phyloP scores from a whole-genome alignment of 768 basidiomycete species.

The Trametes villosa region DNA sequence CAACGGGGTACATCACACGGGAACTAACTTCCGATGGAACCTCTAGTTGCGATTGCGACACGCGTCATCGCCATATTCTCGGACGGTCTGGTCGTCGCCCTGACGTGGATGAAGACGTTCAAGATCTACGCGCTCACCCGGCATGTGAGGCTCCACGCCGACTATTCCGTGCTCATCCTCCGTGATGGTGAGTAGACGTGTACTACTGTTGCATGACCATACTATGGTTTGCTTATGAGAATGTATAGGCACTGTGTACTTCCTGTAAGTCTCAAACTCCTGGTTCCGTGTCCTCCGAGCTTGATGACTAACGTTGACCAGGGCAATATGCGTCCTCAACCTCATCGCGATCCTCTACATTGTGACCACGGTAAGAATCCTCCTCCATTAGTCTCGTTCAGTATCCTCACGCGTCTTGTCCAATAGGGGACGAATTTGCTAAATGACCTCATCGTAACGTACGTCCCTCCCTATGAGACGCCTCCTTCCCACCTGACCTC shows the following conservation, averaged over 20 bases:
- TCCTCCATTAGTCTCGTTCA: too few species aligned
- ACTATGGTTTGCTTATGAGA: background rate
- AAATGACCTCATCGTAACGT: constrained; percentile 23
- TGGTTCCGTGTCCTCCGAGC: too few species aligned
- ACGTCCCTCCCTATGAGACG: background rate
- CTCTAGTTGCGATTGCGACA: constrained; percentile 18
- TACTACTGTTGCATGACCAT: background rate
- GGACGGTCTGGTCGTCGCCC: constrained; percentile 19
- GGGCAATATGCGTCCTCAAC: constrained; percentile 16
- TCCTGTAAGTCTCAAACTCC: constrained; percentile 5
- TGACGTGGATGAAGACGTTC: constrained; percentile 24
- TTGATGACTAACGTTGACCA: background rate
- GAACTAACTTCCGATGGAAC: too few species aligned
- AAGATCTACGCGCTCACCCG: constrained; percentile 7
- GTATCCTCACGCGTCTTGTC: background rate
- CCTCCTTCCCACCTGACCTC: background rate
- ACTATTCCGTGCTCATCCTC: constrained; percentile 10
- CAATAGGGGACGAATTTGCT: constrained; percentile 12
- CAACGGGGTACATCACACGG: too few species aligned
- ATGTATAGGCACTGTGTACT: constrained; percentile 18
- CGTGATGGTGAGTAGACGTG: constrained; percentile 12
- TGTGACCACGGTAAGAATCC: background rate
- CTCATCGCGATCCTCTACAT: constrained; percentile 14
- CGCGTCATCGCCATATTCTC: constrained; percentile 19
- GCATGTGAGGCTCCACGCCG: background rate